Evolutionary conservation across 2,329 filamentous ascomycete species (phyloP), one percentile per base, ranked within the genome.

Genomic region (Trichoderma sp.): DNA sequence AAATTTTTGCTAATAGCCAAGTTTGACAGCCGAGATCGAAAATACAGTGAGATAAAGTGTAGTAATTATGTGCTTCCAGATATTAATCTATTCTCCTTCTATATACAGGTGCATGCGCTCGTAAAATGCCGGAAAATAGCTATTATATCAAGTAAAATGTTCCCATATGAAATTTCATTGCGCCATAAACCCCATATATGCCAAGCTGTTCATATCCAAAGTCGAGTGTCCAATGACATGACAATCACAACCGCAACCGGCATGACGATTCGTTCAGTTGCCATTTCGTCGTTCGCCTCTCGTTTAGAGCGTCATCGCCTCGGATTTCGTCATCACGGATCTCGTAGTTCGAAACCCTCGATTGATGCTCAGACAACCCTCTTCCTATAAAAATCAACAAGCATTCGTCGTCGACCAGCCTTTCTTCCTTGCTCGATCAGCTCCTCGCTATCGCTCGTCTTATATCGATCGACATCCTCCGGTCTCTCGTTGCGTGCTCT

Each of bases 321-420:
- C 20, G 30, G 5, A 2, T 15, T 50, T 5, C 8, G 15, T 39
- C 4, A 11, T 4, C 9, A 20, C 11, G 30, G 0, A 63, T 15
- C 55, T 1, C 9, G 17, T 15, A 12, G 2, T 34, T 20, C 11
- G 12, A 13, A 58, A 8, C 11, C 39, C 23, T n/a, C 6, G 11
- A 50, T 36, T 57, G 11, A 53, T n/a, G 6, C 20, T 76, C 67
- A 81, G 15, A 81, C 78, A 47, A 75, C 75, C 11, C 73, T 74
- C 17, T 71, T 70, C 69, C 77, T 79, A 32, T 77, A 79, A 68
- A 79, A 80, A 34, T 81, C 77, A 7, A 74, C 71, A 15, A 80
- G 12, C 78, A 82, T 81, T 62, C 76, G 76, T 74, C 78, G 76
- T 28, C 80, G 74, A 2, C 78, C 80, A 43, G 70, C 76, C 68